Evolutionary conservation across 1,284 basidiomycete genomes (phyloP).

Genomic region (Sporisorium reilianum): DNA sequence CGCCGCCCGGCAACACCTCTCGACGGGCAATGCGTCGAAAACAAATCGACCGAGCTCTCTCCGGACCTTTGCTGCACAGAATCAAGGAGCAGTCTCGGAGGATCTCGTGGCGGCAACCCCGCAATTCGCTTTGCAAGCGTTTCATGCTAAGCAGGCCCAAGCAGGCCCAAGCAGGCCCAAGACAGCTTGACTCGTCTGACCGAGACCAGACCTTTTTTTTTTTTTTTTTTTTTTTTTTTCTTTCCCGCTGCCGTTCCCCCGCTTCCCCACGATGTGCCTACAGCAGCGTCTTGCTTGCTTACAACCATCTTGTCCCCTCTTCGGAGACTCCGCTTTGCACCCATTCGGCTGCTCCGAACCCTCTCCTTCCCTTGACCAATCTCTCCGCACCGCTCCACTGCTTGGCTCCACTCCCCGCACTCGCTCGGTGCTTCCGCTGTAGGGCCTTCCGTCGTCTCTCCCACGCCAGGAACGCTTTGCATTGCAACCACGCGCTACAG

Average conservation of each 20-base stretch:
- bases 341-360: conserved; percentile 15
- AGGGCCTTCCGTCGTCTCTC: conserved; percentile 1
- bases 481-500: conserved; percentile 7
- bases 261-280: neutral
- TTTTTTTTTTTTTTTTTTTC: no score
- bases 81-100: conserved; percentile 25
- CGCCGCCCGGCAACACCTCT: no score
- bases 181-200: conserved; percentile 16
- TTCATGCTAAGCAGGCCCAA: neutral
- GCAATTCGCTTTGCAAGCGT: conserved; percentile 6
- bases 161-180: neutral
- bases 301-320: conserved; percentile 7
- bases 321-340: conserved; percentile 11
- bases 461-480: conserved; percentile 8
- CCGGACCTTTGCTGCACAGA: neutral
- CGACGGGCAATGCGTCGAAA: neutral
- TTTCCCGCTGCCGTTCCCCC: conserved; percentile 4
- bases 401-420: conserved; percentile 11
- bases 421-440: conserved; percentile 16
- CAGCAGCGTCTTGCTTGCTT: neutral
- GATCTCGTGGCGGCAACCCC: conserved; percentile 18
- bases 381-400: conserved; percentile 22
- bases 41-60: conserved; percentile 23
- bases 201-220: conserved; percentile 27
- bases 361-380: conserved; percentile 7